Percentiles rank a stretch among this genome's conserved stretches.
Evolutionary conservation across 106 monocot species (phyloP).

Genomic region (Gastrodia elata): DNA sequence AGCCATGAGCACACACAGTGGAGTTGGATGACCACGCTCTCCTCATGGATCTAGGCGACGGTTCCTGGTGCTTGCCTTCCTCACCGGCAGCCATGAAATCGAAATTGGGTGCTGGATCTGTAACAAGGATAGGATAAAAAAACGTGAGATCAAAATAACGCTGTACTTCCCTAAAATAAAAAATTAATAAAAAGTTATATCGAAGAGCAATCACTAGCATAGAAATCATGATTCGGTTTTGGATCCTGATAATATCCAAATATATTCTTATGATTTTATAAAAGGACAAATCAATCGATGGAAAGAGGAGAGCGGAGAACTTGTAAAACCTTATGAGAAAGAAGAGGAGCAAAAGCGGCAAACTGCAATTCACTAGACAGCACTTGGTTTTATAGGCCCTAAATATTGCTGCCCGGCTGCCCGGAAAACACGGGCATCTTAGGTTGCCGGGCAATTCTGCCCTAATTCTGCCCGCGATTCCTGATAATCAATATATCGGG

Average conservation of each 20-base stretch:
- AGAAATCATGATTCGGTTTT: neutral
- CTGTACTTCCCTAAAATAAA: too few relatives aligned
- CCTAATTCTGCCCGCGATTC: conserved; percentile 1
- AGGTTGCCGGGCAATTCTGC: neutral
- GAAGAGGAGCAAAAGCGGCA: neutral
- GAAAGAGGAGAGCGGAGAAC: neutral
- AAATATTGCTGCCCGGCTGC: neutral
- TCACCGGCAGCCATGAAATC: conserved; percentile 6
- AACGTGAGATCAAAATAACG: neutral
- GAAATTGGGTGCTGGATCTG: neutral
- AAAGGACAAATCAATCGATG: neutral
- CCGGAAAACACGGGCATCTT: neutral
- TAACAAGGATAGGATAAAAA: neutral
- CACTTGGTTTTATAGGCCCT: neutral
- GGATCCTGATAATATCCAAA: neutral
- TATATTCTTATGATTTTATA: neutral
- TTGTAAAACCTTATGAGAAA: neutral
- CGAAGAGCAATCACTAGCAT: neutral
- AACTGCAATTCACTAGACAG: neutral
- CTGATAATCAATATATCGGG: neutral
- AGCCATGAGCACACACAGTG: neutral
- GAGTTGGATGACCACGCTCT: conserved; percentile 14
- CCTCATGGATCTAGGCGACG: conserved; percentile 10
- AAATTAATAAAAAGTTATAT: neutral
- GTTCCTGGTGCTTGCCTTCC: conserved; percentile 8